Conservation (phyloP, 176 grass and related monocot genomes). For the Rhipidocladum racemiflorum region DNA sequence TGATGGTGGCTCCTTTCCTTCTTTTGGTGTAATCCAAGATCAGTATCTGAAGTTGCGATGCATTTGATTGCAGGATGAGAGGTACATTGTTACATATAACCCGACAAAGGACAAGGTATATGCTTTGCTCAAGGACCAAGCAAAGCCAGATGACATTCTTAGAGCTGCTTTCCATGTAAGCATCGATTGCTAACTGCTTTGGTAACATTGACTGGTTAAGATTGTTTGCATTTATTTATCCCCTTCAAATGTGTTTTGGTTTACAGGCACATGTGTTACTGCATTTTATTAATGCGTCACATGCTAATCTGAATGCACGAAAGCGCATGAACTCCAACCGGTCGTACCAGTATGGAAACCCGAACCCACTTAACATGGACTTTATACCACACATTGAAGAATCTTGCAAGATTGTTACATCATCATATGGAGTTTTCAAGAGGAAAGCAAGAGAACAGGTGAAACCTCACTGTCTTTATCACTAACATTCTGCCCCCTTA, state of each 20-base stretch:
- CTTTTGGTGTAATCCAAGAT: not conserved
- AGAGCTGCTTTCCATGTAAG: slow-evolving; percentile 98
- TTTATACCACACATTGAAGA: slow-evolving; percentile 77
- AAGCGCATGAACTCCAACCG: slow-evolving; percentile 47
- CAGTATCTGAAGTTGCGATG: not conserved
- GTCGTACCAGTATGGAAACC: slow-evolving; percentile 35
- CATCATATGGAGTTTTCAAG: slow-evolving; percentile 87
- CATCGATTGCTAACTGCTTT: not conserved
- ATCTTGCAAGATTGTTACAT: slow-evolving; percentile 90
- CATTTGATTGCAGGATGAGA: slow-evolving; percentile 56
- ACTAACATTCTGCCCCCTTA: not conserved
- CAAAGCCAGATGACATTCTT: slow-evolving; percentile 93
- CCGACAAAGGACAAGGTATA: slow-evolving; percentile 95
- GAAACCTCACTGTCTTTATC: not conserved
- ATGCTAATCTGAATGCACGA: slow-evolving; percentile 51
- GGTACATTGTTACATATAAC: slow-evolving; percentile 65
- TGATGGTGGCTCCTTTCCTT: not conserved
- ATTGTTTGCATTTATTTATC: slow-evolving; percentile 18
- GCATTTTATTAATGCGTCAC: slow-evolving; percentile 82
- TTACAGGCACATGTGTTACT: slow-evolving; percentile 89
- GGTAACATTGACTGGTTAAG: not conserved
- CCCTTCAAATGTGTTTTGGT: not conserved
- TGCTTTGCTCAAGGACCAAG: slow-evolving; percentile 97
- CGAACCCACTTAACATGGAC: slow-evolving; percentile 53
- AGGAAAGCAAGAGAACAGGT: slow-evolving; percentile 93